Percentiles rank a stretch among this genome's conserved stretches.
These are phyloP conservation scores for Leccinum ochraceum DNA, from an alignment of 768 basidiomycete species.

Conservation along the genomic window DNA sequence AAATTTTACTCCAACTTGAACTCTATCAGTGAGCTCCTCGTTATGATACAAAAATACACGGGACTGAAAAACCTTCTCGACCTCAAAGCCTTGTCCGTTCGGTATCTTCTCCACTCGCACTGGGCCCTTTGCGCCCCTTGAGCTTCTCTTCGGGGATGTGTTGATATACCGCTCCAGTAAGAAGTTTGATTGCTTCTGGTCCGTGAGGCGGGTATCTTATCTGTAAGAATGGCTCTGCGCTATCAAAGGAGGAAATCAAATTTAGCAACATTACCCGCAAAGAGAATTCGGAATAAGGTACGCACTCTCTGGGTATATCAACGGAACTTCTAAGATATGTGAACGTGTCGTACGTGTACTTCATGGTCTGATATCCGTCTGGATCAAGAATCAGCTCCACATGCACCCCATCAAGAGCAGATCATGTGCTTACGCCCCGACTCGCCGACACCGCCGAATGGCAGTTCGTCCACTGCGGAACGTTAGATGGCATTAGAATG, in stretches of 20 bases:
- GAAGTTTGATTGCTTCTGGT: conserved; percentile 15
- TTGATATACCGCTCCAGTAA: conserved; percentile 8
- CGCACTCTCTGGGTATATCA: conserved; percentile 61
- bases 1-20: not conserved
- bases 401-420: not conserved
- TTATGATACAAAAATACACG: not conserved
- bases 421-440: conserved; percentile 55
- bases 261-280: conserved; percentile 2
- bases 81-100: not conserved
- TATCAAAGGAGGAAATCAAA: conserved; percentile 1
- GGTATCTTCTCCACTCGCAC: not conserved
- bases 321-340: conserved; percentile 48
- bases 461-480: conserved; percentile 39
- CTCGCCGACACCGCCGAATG: conserved; percentile 58
- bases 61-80: not conserved
- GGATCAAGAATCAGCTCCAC: conserved; percentile 1
- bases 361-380: conserved; percentile 58
- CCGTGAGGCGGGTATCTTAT: conserved; percentile 28
- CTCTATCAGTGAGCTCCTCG: not conserved
- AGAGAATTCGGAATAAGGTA: not conserved
- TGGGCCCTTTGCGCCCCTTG: conserved; percentile 1
- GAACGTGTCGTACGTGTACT: conserved; percentile 57
- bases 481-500: not conserved
- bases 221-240: conserved; percentile 25
- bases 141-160: conserved; percentile 20